Percentiles rank a stretch among this genome's conserved stretches.
These are phyloP conservation scores for Scalesia atractyloides DNA, from an alignment of 129 eudicot genomes.

Conservation along the genomic window DNA sequence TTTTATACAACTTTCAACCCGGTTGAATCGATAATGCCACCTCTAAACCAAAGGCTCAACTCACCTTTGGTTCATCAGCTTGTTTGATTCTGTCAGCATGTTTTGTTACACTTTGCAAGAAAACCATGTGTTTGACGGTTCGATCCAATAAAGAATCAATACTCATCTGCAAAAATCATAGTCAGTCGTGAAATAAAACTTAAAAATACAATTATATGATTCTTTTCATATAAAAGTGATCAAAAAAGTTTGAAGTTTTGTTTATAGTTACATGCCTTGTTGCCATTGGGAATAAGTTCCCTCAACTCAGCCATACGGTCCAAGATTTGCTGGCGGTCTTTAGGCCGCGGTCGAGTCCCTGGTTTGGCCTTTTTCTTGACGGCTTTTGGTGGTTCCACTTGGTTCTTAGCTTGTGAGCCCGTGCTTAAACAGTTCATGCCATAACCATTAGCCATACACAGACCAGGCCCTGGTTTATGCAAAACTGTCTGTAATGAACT, in stretches of 20 bases:
- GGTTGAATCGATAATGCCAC: neutral
- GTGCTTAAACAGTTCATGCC: slow-evolving; percentile 40
- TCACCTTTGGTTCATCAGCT: slow-evolving; percentile 64
- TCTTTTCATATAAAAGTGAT: neutral
- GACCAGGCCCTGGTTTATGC: slow-evolving; percentile 29
- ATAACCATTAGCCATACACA: slow-evolving; percentile 40
- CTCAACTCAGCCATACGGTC: slow-evolving; percentile 84
- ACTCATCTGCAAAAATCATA: slow-evolving; percentile 66
- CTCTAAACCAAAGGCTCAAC: neutral
- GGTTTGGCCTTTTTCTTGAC: slow-evolving; percentile 75
- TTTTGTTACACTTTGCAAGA: slow-evolving; percentile 72
- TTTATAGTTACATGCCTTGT: slow-evolving; percentile 50
- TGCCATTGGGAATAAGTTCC: slow-evolving; percentile 79
- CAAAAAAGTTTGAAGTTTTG: neutral
- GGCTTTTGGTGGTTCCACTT: slow-evolving; percentile 45
- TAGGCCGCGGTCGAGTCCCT: slow-evolving; percentile 83
- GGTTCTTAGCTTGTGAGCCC: slow-evolving; percentile 41
- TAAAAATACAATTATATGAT: neutral
- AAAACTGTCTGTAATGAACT: slow-evolving; percentile 33
- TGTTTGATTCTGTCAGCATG: slow-evolving; percentile 63
- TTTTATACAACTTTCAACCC: neutral
- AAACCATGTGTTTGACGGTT: slow-evolving; percentile 86
- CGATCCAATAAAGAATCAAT: slow-evolving; percentile 82
- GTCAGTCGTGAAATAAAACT: neutral
- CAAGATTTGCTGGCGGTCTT: slow-evolving; percentile 82